A percentile compares a stretch with the other conserved stretches of the same genome.
phyloP scores from a whole-genome alignment of 176 grass and related monocot species.

The Sorghum bicolor region Sorghum_bicolor_NCBIv3 NC_012871.2:67884501-67885000 shows the following conservation, averaged over 20 bases:
- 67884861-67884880: conserved; percentile 84
- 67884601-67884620: conserved; percentile 8
- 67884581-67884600: neutral
- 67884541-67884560: neutral
- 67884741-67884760: conserved; percentile 18
- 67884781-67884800: conserved; percentile 36
- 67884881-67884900: neutral
- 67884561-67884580: conserved; percentile 20
- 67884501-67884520: neutral
- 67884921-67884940: conserved; percentile 46
- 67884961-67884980: conserved; percentile 50
- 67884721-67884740: neutral
- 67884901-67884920: neutral
- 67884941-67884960: conserved; percentile 86
- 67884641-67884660: conserved; percentile 48
- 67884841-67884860: conserved; percentile 75
- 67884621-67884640: conserved; percentile 10
- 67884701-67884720: neutral
- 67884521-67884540: neutral
- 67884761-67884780: conserved; percentile 50
- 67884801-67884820: conserved; percentile 89
- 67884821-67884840: conserved; percentile 82
- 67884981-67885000: conserved; percentile 45
- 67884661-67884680: conserved; percentile 68
- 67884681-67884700: conserved; percentile 81